Evolutionary conservation across 495 filamentous ascomycete genomes (phyloP).

Genomic region (Mytilinidion resinicola): DNA sequence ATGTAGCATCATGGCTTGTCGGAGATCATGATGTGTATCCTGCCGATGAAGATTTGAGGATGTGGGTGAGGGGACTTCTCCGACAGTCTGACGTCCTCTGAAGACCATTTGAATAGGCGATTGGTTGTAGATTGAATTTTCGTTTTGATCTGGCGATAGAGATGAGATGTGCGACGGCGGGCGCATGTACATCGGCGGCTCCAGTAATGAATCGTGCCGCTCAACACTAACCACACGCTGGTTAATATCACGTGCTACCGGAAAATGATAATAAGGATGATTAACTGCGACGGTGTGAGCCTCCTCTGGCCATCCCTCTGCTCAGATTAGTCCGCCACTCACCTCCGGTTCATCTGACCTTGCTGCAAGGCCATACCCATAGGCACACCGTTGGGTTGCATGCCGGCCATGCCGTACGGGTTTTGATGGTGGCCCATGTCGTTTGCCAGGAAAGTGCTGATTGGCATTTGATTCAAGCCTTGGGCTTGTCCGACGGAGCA

Average conservation of each 20-base stretch:
- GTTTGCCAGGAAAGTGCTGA: constrained; percentile 51
- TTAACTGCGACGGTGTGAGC: constrained; percentile 2
- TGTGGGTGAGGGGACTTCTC: too few species aligned
- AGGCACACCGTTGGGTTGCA: constrained; percentile 33
- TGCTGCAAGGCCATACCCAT: constrained; percentile 26
- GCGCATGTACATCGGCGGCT: too few species aligned
- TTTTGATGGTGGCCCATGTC: constrained; percentile 49
- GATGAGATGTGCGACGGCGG: too few species aligned
- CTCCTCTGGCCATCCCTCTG: background rate
- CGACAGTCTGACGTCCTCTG: too few species aligned
- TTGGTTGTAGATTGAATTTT: too few species aligned
- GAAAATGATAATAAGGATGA: background rate
- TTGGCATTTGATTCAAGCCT: constrained; percentile 62
- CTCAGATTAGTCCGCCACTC: background rate
- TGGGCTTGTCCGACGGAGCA: constrained; percentile 89
- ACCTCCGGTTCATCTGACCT: constrained; percentile 20
- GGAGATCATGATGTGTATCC: too few species aligned
- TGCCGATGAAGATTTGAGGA: too few species aligned
- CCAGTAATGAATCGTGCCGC: too few species aligned
- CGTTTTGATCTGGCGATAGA: too few species aligned
- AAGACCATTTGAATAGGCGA: too few species aligned
- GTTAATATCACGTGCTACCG: background rate
- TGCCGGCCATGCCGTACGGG: constrained; percentile 62
- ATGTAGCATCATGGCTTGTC: too few species aligned
- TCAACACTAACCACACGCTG: background rate